These are phyloP conservation scores for Fusarium pilosicola DNA, from an alignment of 2,329 filamentous ascomycete species.

Conservation along the genomic window DNA sequence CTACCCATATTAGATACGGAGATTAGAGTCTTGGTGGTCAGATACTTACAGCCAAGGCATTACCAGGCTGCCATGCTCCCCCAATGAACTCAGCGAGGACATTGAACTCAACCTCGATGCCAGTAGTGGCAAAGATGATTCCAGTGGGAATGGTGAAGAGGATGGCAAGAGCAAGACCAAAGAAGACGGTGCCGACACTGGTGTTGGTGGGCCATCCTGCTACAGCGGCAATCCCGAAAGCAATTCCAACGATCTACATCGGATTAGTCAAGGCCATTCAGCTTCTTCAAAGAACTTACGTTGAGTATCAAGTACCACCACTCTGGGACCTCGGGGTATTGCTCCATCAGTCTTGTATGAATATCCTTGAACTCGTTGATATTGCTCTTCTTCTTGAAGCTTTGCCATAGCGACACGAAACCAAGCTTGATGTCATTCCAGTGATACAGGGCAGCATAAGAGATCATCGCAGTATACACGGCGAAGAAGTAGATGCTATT, in stretches of 20 bases:
- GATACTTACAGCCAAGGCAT: slow-evolving; percentile 50
- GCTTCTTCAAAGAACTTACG: neutral
- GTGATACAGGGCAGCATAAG: slow-evolving; percentile 50
- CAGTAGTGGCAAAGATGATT: slow-evolving; percentile 58
- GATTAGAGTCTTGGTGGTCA: fast-evolving
- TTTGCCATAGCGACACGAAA: slow-evolving; percentile 36
- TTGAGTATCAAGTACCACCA: slow-evolving; percentile 54
- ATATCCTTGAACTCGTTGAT: slow-evolving; percentile 50
- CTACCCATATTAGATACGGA: neutral
- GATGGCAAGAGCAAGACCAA: slow-evolving; percentile 54
- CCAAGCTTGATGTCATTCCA: slow-evolving; percentile 49
- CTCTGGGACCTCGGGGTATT: slow-evolving; percentile 58
- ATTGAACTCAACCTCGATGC: slow-evolving; percentile 55
- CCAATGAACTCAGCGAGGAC: slow-evolving; percentile 61
- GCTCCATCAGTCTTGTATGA: slow-evolving; percentile 55
- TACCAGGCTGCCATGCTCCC: slow-evolving; percentile 54
- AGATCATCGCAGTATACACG: slow-evolving; percentile 48
- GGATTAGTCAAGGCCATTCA: neutral
- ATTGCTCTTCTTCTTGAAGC: slow-evolving; percentile 21
- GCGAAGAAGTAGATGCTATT: slow-evolving; percentile 39
- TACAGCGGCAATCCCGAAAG: slow-evolving; percentile 50
- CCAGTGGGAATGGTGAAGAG: slow-evolving; percentile 58
- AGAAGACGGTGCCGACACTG: slow-evolving; percentile 54
- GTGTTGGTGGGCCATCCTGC: slow-evolving; percentile 56
- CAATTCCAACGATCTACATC: slow-evolving; percentile 42